Conservation (phyloP, 352 stramenopile species). For the Globisporangium polare region DNA sequence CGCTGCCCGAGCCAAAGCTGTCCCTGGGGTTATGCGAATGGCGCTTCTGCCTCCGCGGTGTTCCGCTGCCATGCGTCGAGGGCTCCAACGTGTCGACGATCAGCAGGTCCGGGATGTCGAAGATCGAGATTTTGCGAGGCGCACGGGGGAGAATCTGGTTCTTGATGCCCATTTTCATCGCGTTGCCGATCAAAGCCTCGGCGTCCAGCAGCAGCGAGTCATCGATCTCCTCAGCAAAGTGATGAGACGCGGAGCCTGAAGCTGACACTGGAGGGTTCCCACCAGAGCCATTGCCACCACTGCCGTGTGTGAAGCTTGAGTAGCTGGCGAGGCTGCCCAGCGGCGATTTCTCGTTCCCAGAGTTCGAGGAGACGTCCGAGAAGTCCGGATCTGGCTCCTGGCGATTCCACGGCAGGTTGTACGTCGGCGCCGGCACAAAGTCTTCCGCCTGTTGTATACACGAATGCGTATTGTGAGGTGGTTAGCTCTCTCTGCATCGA, state of each 20-base stretch:
- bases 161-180: slow-evolving; percentile 66
- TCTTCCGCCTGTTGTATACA: slow-evolving; percentile 17
- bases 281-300: neutral
- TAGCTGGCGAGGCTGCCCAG: slow-evolving; percentile 1
- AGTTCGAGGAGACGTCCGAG: slow-evolving; percentile 12
- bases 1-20: slow-evolving; percentile 19
- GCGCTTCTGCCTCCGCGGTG: slow-evolving; percentile 12
- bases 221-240: slow-evolving; percentile 30
- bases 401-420: slow-evolving; percentile 63
- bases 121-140: slow-evolving; percentile 56
- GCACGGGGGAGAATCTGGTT: slow-evolving; percentile 50
- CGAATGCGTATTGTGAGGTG: neutral
- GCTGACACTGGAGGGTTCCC: neutral
- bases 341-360: slow-evolving; percentile 11
- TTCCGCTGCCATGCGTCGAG: slow-evolving; percentile 5
- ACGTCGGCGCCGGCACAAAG: slow-evolving; percentile 23
- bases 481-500: neutral
- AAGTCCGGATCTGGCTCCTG: slow-evolving; percentile 23
- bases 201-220: slow-evolving; percentile 60
- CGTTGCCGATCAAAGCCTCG: slow-evolving; percentile 65
- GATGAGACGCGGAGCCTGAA: neutral
- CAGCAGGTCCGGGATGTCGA: slow-evolving; percentile 61
- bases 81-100: slow-evolving; percentile 49
- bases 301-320: slow-evolving; percentile 6
- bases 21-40: slow-evolving; percentile 7